Percentiles rank a stretch among this genome's conserved stretches.
phyloP scores from a whole-genome alignment of 148 eudicot genomes.

The Fagopyrum homotropicum region DNA sequence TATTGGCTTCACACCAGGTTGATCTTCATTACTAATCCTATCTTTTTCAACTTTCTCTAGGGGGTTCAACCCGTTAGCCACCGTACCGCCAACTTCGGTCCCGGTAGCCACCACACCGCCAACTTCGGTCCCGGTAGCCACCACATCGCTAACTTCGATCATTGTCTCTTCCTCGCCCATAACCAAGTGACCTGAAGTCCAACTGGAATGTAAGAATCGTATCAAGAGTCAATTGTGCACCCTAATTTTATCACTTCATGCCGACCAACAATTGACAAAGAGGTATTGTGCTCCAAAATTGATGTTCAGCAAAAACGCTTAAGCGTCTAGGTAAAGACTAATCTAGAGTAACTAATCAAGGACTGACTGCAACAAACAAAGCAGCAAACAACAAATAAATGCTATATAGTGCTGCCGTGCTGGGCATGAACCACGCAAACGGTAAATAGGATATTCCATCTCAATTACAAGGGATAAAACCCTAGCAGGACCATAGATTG shows the following conservation, averaged over 20 bases:
- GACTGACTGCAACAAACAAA: not conserved
- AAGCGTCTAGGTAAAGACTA: not conserved
- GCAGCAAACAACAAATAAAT: not conserved
- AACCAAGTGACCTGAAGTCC: conserved; percentile 8
- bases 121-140: conserved; percentile 24
- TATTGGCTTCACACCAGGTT: not conserved
- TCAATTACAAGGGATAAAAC: not conserved
- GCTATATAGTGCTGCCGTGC: not conserved
- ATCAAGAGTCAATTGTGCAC: not conserved
- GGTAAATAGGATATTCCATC: not conserved
- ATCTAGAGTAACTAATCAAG: not conserved
- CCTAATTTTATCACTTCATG: not conserved
- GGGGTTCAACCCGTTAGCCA: conserved; percentile 34
- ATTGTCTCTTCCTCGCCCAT: conserved; percentile 65
- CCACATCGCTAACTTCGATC: conserved; percentile 30
- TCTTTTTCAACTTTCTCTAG: conserved; percentile 26
- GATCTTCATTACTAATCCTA: conserved; percentile 29
- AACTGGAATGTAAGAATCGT: not conserved
- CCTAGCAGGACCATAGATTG: not conserved
- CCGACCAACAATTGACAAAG: not conserved
- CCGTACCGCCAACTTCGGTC: conserved; percentile 3
- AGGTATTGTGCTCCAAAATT: not conserved
- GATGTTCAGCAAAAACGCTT: not conserved
- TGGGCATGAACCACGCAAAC: not conserved
- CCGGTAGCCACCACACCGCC: conserved; percentile 13